These are phyloP conservation scores for Nakaseomyces nivariensis DNA, from an alignment of 1,139 yeast genomes.

Conservation along the genomic window DNA sequence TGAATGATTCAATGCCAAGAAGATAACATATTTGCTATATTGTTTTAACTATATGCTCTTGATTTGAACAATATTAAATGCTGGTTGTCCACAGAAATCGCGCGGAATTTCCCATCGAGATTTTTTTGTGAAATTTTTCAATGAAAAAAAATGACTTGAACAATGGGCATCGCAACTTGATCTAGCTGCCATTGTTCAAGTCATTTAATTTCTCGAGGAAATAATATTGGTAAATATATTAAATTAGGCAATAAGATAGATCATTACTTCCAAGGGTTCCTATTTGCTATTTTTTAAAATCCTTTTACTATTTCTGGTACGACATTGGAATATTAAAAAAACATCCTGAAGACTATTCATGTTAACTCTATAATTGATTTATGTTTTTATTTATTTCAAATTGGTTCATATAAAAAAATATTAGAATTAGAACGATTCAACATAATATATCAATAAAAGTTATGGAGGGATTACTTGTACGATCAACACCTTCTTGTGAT, in stretches of 20 bases:
- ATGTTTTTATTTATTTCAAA: background rate
- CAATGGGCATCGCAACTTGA: background rate
- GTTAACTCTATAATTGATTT: background rate
- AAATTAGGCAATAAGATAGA: too few relatives aligned
- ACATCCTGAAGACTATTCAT: too few relatives aligned
- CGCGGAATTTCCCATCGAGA: background rate
- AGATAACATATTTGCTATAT: too few relatives aligned
- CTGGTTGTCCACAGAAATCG: background rate
- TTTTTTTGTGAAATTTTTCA: background rate
- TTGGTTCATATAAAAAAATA: background rate
- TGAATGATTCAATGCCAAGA: too few relatives aligned
- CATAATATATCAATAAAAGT: background rate
- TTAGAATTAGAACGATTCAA: too few relatives aligned
- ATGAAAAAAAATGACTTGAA: background rate
- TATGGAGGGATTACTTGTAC: background rate
- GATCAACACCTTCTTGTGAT: conserved; percentile 12
- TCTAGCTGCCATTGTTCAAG: background rate
- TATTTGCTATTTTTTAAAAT: too few relatives aligned
- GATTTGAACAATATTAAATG: too few relatives aligned
- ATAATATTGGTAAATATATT: too few relatives aligned
- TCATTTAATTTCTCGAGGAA: too few relatives aligned
- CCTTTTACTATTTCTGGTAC: background rate
- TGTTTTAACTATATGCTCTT: too few relatives aligned
- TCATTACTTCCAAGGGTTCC: too few relatives aligned
- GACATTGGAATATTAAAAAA: too few relatives aligned